These are phyloP conservation scores for Pleurostoma richardsiae DNA, from an alignment of 2,329 filamentous ascomycete genomes.

Conservation along the genomic window DNA sequence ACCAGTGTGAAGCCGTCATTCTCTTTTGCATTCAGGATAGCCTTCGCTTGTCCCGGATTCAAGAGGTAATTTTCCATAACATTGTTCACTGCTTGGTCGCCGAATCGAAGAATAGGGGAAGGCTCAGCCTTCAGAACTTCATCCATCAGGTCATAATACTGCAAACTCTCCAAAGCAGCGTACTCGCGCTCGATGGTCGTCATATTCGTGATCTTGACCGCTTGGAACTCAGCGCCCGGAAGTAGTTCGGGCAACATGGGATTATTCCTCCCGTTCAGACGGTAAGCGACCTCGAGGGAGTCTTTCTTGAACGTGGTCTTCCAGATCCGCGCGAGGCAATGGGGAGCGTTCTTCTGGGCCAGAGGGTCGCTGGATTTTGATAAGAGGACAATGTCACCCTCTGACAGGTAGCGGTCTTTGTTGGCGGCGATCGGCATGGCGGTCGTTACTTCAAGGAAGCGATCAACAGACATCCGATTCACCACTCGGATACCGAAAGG, in stretches of 20 bases:
- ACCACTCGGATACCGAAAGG: slow-evolving; percentile 84
- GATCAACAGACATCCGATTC: slow-evolving; percentile 85
- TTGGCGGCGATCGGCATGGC: slow-evolving; percentile 67
- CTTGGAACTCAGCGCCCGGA: slow-evolving; percentile 66
- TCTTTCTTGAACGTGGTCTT: slow-evolving; percentile 77
- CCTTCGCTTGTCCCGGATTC: slow-evolving; percentile 84
- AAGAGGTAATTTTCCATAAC: slow-evolving; percentile 75
- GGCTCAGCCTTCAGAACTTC: slow-evolving; percentile 84
- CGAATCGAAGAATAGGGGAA: slow-evolving; percentile 79
- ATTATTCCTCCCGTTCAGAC: slow-evolving; percentile 64
- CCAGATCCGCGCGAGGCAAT: slow-evolving; percentile 83
- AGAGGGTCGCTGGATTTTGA: slow-evolving; percentile 70
- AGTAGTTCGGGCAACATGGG: slow-evolving; percentile 59
- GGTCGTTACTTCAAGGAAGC: slow-evolving; percentile 87
- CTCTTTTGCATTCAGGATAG: slow-evolving; percentile 84
- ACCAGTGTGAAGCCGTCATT: slow-evolving; percentile 97
- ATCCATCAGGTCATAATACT: slow-evolving; percentile 93
- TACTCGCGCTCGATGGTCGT: slow-evolving; percentile 95
- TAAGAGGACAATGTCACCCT: slow-evolving; percentile 85
- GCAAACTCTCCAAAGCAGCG: slow-evolving; percentile 80
- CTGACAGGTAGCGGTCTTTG: slow-evolving; percentile 66
- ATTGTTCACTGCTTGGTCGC: slow-evolving; percentile 63
- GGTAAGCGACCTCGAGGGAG: slow-evolving; percentile 78
- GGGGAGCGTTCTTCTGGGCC: slow-evolving; percentile 58
- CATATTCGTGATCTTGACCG: slow-evolving; percentile 84